Conservation (phyloP, 495 filamentous ascomycete species). For the Xylaria scruposa region DNA sequence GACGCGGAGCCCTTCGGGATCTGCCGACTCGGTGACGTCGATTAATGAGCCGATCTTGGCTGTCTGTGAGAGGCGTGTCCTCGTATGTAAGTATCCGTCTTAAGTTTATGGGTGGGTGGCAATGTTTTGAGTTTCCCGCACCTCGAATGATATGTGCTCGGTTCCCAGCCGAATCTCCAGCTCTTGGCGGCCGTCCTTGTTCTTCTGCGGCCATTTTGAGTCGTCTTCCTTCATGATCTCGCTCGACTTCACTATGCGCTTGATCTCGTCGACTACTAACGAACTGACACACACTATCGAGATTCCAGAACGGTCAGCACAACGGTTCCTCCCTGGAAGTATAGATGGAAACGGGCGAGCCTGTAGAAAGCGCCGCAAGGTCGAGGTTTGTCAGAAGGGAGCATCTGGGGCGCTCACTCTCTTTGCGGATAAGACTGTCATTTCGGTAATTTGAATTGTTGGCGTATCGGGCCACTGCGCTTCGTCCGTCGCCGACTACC, state of each 20-base stretch:
- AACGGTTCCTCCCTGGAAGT: not conserved
- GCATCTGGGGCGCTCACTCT: slow-evolving; percentile 70
- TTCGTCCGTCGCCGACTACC: slow-evolving; percentile 89
- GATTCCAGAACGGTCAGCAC: slow-evolving; percentile 20
- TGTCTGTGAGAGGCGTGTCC: slow-evolving; percentile 63
- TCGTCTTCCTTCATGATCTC: slow-evolving; percentile 99
- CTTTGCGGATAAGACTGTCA: slow-evolving; percentile 98
- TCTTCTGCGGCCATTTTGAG: slow-evolving; percentile 99
- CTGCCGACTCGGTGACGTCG: slow-evolving; percentile 93
- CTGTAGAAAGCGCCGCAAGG: not conserved
- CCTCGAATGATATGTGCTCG: slow-evolving; percentile 99
- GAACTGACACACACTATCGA: slow-evolving; percentile 91
- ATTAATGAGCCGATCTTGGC: slow-evolving; percentile 98
- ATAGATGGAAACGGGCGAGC: slow-evolving; percentile 3
- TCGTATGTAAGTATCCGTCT: slow-evolving; percentile 38
- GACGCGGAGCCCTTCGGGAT: slow-evolving; percentile 96
- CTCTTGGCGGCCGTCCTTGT: slow-evolving; percentile 97
- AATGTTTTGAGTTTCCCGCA: slow-evolving; percentile 39
- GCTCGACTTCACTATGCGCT: slow-evolving; percentile 94
- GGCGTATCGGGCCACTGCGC: slow-evolving; percentile 93
- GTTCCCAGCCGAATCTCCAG: slow-evolving; percentile 93
- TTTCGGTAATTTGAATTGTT: slow-evolving; percentile 99
- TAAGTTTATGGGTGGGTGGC: slow-evolving; percentile 7
- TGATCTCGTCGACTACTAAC: slow-evolving; percentile 91
- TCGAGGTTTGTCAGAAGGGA: not conserved